These are phyloP conservation scores for Oenanthe javanica DNA, from an alignment of 140 eudicot species.

Conservation along the genomic window DNA sequence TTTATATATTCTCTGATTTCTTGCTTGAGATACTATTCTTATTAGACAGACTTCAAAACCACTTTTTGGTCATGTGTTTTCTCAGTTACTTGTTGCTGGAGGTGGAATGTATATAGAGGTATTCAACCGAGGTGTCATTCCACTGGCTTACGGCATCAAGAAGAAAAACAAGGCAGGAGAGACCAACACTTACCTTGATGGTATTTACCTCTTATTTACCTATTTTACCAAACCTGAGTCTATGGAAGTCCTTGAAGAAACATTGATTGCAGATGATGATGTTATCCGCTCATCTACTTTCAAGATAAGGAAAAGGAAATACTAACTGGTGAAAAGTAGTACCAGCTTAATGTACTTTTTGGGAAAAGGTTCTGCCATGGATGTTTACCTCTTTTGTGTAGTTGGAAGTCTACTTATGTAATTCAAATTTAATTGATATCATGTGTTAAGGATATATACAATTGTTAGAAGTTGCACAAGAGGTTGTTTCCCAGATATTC, in stretches of 20 bases:
- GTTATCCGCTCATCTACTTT: constrained; percentile 56
- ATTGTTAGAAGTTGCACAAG: constrained; percentile 1
- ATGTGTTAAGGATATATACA: not conserved
- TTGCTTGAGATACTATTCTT: not conserved
- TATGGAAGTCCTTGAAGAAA: constrained; percentile 33
- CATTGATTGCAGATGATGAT: constrained; percentile 46
- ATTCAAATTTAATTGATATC: not conserved
- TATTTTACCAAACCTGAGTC: constrained; percentile 85
- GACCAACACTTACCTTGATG: constrained; percentile 61
- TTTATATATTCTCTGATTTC: not conserved
- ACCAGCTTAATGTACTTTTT: not conserved
- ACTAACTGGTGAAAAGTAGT: not conserved
- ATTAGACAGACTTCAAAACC: not conserved
- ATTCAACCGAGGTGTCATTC: constrained; percentile 71
- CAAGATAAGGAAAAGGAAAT: constrained; percentile 59
- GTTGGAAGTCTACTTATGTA: not conserved
- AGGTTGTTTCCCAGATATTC: not conserved
- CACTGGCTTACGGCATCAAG: constrained; percentile 61
- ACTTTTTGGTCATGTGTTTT: not conserved
- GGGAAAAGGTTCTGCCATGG: not conserved
- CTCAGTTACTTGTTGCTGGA: constrained; percentile 80
- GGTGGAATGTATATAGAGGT: constrained; percentile 81
- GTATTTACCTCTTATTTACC: constrained; percentile 67
- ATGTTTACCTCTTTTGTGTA: constrained; percentile 3
- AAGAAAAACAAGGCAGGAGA: constrained; percentile 75